Evolutionary conservation across 2,329 filamentous ascomycete species (phyloP), one percentile per base, ranked within the genome.

Genomic region (Aspergillus amoenus): DNA sequence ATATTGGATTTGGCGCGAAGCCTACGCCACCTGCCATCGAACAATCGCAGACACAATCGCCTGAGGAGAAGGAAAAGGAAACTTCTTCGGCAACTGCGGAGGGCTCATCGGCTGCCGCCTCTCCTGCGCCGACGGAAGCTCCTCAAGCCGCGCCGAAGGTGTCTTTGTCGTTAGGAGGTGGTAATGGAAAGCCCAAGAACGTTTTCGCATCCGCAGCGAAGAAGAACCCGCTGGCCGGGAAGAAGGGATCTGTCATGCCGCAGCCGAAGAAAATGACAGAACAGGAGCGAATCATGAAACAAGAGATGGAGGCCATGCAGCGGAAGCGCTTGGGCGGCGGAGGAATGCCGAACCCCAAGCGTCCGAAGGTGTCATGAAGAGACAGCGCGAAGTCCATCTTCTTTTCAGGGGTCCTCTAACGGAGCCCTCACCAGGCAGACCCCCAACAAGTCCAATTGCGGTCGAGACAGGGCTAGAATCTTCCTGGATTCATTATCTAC

Each of bases 261-360:
- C 82, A 83, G 54, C 87, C 86, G 2, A 91, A 90, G 80, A 94
- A 90, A 68, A 93, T 96, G 84, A 93, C 89, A 67, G 91, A 95
- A 70, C 88, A 88, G 3, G 91, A 93, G 75, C 83, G 88, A 52
- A 95, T 94, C 67, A 96, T 96, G 92, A 90, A 88, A 73, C 88
- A 90, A 66, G 89, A 93, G 69, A 73, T 75, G 71, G 72, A 74
- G 54, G 68, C 71, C 34, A 82, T 91, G 74, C 88, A 91, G 65
- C 81, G 82, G 62, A 92, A 91, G 70, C 80, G 87, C 55, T 74
- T 80, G 34, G 66, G 67, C 45, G 63, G 61, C 13, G 63, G 63
- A 8, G 70, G 66, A 3, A 69, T 71, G 44, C 68, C 66, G 12
- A 67, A 69, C 22, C 58, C 68, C 6, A 76, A 76, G 60, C 70